Evolutionary conservation across 2,329 filamentous ascomycete genomes (phyloP), one percentile per base, ranked within the genome.

Genomic region (Plectosphaerella cucumerina): DNA sequence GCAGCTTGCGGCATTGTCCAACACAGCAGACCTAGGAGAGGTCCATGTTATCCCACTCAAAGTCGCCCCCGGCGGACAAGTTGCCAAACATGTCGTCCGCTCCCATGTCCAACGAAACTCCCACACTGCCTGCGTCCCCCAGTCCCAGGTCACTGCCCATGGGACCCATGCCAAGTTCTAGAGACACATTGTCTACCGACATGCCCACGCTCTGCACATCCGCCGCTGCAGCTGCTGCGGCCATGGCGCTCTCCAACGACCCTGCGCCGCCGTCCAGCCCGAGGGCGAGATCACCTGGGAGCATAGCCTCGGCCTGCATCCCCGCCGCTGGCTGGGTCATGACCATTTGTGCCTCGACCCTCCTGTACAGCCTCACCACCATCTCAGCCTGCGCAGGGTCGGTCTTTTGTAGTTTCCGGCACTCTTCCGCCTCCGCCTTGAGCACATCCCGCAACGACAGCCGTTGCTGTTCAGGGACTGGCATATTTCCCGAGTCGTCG

Each of bases 311-410:
- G 4, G 67, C 60, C 49, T 68, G 67, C 20, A 69, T 67, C 59
- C 62, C 66, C 33, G 50, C 56, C 10, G 63, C 57, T 3, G 39
- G 39, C 53, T 65, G 58, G 15, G 67, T 59, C 51, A 67, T 56
- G 33, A 71, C 70, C 71, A 87, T 76, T 61, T 86, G 84, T n/a
- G 78, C 76, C 65, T 89, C 84, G 11, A 89, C 84, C 3, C 77
- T 74, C 22, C 84, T 74, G 62, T 86, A 73, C 8, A 88, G 74
- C 8, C 85, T 80, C 10, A 86, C 79, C 14, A 84, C 69, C 9
- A 78, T 77, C 64, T 88, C 85, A 1, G 84, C 83, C 43, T 80
- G 69, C 17, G 71, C 67, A 2, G 74, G 70, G 52, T 87, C 83
- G n/a, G 70, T 70, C 58, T 78, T 77, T 35, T 84, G 77, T 0